Evolutionary conservation across 140 eudicot genomes (phyloP), one percentile per base, ranked within the genome.

Genomic region (Oenanthe javanica): DNA sequence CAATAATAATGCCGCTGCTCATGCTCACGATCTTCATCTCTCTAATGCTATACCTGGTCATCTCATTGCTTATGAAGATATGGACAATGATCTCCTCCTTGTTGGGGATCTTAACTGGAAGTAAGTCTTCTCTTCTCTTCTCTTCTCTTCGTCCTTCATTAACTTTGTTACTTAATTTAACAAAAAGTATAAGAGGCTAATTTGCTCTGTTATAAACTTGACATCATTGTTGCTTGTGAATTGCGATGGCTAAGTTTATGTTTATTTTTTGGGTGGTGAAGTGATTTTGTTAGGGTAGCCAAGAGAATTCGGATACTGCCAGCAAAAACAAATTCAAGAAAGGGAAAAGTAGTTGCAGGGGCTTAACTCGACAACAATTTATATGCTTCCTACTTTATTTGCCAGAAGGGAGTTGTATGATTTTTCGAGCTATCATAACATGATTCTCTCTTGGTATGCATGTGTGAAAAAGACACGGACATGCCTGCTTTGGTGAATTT

Each of bases 61-160:
- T 42, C 86, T 93, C 59, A 83, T 93, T 87, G 98, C 98, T 79
- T 93, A 93, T 82, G 97, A 93, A 79, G 98, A 93, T 63, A 87
- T 93, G 88, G 98, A 93, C 75, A 93, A 93, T 77, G 98, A 93
- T 87, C 96, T 93, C 61, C 96, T 93, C 21, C 94, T 93, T 69
- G 98, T 86, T 74, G 98, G 98, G 82, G 98, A 93, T 81, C 97
- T 93, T 45, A 83, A 88, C n/a, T 93, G 98, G 98, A 87, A 88
- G 98, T 93, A 93, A 77, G 93, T 87, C 57, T 25, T 23, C 54
- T 75, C 7, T 46, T 73, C 27, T 31, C 36, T 31, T 31, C 36
- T 31, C 36, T 46, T 73, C 27, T 21, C 36, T 73, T 73, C 48
- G 15, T 3, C 21, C 48, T 40, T 72, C 13, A 14, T 19, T 14